Base-by-base conservation (phyloP, 805 yeast genomes). In the Sugiyamaella chiloensis region DNA sequence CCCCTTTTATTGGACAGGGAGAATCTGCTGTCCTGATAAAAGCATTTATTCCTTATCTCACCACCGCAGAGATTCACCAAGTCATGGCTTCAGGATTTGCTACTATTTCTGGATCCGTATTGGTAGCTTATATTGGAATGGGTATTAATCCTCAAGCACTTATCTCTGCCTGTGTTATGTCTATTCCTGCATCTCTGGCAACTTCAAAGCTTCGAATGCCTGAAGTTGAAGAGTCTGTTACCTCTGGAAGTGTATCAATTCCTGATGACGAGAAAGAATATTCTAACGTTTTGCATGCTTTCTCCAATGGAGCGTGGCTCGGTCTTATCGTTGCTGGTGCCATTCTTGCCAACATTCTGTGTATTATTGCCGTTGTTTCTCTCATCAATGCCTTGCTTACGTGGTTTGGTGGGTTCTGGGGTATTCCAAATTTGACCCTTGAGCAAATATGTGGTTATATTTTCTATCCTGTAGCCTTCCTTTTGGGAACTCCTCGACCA, bases 81-180 rank as follows among this genome's bases (percentile, higher is more conserved):
- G 71, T 80, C 57, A 73, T 79, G 80, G 66, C 77, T 42, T 76
- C 83, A 24, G 85, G 84, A 5, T 80, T 80, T 59, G 76, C 83
- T 12, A 80, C 85, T 42, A 79, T 80, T 52, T 74, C 83, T 2
- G 85, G 85, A 20, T 76, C 83, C 3, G 83, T 79, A 23, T 69
- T 80, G 55, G 83, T 79, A 2, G 75, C 83, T 6, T 80, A 80
- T 60, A 77, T 80, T 50, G 80, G 82, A 3, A 68, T 80, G 61
- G 85, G 85, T 27, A 71, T 80, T 55, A 78, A 76, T 55, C 71
- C 85, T 2, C 81, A 78, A 55, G 83, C 83, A 4, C 69, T 80
- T 58, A 78, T 80, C 14, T 75, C 82, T n/a, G 75, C 83, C 24
- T 80, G 85, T 69, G 81, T 80, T 45, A 80, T 80, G 85, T 79